phyloP scores from a whole-genome alignment of 352 stramenopile species.

The Sclerospora graminicola region DNA sequence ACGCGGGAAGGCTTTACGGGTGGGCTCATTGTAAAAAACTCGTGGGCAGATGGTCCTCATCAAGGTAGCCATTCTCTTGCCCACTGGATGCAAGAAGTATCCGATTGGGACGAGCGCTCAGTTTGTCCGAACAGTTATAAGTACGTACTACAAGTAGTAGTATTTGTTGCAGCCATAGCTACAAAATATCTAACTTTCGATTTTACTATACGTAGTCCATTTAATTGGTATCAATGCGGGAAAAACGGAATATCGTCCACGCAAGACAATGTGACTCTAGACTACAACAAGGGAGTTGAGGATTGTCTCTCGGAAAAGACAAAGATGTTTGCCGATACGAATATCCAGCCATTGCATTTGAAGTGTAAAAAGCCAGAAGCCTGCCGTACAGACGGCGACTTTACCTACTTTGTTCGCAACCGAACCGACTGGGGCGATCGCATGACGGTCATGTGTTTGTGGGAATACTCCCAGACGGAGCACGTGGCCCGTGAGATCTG shows the following conservation, averaged over 20 bases:
- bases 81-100: too few species aligned
- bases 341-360: slow-evolving; percentile 60
- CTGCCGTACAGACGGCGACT: slow-evolving; percentile 46
- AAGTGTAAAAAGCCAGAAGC: slow-evolving; percentile 45
- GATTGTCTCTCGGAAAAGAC: slow-evolving; percentile 56
- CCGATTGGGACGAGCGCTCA: too few species aligned
- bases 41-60: too few species aligned
- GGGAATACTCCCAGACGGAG: slow-evolving; percentile 51
- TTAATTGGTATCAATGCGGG: slow-evolving; percentile 78
- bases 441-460: slow-evolving; percentile 79
- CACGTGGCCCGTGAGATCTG: slow-evolving; percentile 46
- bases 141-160: too few species aligned
- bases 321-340: slow-evolving; percentile 54
- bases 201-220: slow-evolving; percentile 29
- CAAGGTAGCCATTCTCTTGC: too few species aligned
- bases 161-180: slow-evolving; percentile 1
- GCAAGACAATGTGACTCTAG: slow-evolving; percentile 21
- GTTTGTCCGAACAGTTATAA: too few species aligned
- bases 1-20: too few species aligned
- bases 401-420: slow-evolving; percentile 73
- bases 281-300: slow-evolving; percentile 44
- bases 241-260: slow-evolving; percentile 40
- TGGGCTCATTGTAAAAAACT: too few species aligned
- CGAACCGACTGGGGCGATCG: slow-evolving; percentile 72
- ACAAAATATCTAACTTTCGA: background rate